phyloP scores from a whole-genome alignment of 1,284 basidiomycete species.

The Ceratobasidium theobromae region DNA sequence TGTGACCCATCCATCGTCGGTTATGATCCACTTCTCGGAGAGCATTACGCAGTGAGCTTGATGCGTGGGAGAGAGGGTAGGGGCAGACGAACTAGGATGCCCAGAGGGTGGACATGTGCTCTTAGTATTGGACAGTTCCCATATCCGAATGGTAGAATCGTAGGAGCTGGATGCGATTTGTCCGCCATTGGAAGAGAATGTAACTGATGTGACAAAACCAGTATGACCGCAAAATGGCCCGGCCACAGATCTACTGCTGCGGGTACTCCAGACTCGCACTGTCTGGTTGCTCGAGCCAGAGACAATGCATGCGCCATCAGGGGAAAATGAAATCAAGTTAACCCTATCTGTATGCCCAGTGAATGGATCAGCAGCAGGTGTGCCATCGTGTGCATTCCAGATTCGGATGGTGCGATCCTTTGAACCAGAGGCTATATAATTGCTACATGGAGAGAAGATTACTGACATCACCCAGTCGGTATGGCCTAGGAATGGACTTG shows the following conservation, averaged over 20 bases:
- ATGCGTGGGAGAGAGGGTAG: too few species aligned
- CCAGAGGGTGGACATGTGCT: too few species aligned
- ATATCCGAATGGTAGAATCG: not conserved
- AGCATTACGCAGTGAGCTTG: too few species aligned
- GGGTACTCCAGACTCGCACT: not conserved
- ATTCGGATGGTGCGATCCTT: conserved; percentile 25
- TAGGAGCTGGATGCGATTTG: not conserved
- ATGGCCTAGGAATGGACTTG: conserved; percentile 4
- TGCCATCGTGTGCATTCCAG: conserved; percentile 19
- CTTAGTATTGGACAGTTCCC: not conserved
- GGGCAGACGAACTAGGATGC: too few species aligned
- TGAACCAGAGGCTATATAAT: conserved; percentile 1
- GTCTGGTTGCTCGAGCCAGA: not conserved
- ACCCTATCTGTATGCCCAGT: not conserved
- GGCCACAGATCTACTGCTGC: not conserved
- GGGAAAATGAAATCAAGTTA: not conserved
- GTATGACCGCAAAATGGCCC: not conserved
- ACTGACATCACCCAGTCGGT: conserved; percentile 17
- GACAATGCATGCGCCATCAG: not conserved
- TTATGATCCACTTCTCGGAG: too few species aligned
- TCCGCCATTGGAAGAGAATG: not conserved
- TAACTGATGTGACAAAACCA: not conserved
- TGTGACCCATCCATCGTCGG: too few species aligned
- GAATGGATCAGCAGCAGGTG: not conserved
- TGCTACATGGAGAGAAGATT: conserved; percentile 12